phyloP scores from a whole-genome alignment of 225 moss, liverwort and hornwort genomes.

The Marchantia paleacea region DNA sequence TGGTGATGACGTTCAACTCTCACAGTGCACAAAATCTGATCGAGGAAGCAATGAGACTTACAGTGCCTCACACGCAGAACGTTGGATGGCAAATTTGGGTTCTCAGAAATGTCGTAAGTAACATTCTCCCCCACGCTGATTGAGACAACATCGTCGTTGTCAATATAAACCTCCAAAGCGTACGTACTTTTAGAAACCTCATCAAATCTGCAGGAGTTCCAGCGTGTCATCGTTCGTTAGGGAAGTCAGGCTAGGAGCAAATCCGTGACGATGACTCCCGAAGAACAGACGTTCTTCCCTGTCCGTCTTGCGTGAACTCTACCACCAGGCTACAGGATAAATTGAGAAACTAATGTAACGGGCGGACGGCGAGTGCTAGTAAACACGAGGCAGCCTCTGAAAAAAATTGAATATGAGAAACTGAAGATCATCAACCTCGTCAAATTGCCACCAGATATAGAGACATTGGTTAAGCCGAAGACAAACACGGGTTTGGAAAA shows the following conservation, averaged over 20 bases:
- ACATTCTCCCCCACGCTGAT: slow-evolving; percentile 55
- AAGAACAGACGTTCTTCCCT: neutral
- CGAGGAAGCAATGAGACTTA: slow-evolving; percentile 33
- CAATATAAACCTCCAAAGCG: slow-evolving; percentile 54
- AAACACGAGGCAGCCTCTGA: neutral
- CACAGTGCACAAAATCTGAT: neutral
- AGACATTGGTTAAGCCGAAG: slow-evolving; percentile 51
- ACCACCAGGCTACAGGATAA: neutral
- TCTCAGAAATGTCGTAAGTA: slow-evolving; percentile 67
- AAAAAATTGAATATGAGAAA: neutral
- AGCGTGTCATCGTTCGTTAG: neutral
- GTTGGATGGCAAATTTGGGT: slow-evolving; percentile 68
- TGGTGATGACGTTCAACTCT: neutral
- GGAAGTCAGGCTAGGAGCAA: neutral
- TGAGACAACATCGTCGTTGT: slow-evolving; percentile 40
- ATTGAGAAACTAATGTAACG: neutral
- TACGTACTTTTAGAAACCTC: slow-evolving; percentile 86
- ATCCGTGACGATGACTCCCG: neutral
- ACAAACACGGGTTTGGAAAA: slow-evolving; percentile 80
- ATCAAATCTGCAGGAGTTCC: slow-evolving; percentile 51
- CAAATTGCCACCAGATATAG: slow-evolving; percentile 54
- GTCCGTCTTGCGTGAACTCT: neutral
- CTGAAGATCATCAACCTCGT: slow-evolving; percentile 43
- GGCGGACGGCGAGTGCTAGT: neutral
- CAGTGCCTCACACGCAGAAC: slow-evolving; percentile 64